Percentiles rank a stretch among this genome's conserved stretches.
These are phyloP conservation scores for Rhododendron kiyosumense DNA, from an alignment of 148 eudicot species.

Conservation along the genomic window DNA sequence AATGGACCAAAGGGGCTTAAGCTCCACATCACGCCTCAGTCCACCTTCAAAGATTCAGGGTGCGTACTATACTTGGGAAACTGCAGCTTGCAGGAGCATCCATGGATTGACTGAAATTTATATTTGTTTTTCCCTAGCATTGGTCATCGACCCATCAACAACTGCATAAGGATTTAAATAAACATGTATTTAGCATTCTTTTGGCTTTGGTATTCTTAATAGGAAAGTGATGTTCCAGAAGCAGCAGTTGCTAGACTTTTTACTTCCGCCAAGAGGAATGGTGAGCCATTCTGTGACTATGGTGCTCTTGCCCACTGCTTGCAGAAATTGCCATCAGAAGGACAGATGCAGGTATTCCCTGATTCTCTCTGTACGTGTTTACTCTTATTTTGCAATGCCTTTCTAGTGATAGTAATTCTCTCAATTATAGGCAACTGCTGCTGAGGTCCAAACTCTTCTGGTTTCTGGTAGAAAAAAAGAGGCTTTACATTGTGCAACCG, in stretches of 20 bases:
- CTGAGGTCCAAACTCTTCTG: constrained; percentile 77
- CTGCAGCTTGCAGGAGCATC: neutral
- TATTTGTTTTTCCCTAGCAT: neutral
- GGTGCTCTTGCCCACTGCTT: constrained; percentile 49
- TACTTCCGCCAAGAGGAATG: constrained; percentile 51
- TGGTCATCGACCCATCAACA: neutral
- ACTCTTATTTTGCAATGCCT: neutral
- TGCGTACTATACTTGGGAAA: neutral
- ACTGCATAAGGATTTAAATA: neutral
- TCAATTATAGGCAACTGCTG: constrained; percentile 59
- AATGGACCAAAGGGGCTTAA: neutral
- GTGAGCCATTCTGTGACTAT: constrained; percentile 32
- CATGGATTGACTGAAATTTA: neutral
- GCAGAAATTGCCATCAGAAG: constrained; percentile 74
- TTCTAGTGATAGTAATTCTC: constrained; percentile 8
- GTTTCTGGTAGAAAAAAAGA: constrained; percentile 83
- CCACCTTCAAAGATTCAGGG: neutral
- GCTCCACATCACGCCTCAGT: neutral
- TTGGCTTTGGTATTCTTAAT: neutral
- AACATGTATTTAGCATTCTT: neutral
- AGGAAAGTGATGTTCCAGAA: constrained; percentile 79
- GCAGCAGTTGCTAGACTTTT: constrained; percentile 73
- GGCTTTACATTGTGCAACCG: constrained; percentile 74
- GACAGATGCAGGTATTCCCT: constrained; percentile 50
- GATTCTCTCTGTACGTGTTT: neutral